Percentiles rank a stretch among this genome's conserved stretches.
Evolutionary conservation across 2,329 filamentous ascomycete species (phyloP).

Genomic region (Pestalotiopsis sp.): DNA sequence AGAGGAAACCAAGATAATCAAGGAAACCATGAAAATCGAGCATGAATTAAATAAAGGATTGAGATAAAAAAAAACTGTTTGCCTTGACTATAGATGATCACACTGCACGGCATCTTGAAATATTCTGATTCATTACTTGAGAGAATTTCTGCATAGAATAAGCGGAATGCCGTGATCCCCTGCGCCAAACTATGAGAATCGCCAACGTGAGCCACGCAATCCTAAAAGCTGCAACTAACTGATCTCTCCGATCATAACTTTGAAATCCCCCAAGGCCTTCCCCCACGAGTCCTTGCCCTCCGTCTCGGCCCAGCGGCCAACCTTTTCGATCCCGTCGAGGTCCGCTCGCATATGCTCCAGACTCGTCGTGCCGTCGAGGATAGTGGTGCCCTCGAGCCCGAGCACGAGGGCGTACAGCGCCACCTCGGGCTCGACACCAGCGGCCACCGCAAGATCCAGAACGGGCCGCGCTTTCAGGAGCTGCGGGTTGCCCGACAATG

Average conservation of each 20-base stretch:
- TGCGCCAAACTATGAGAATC: too few relatives aligned
- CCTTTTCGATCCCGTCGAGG: conserved; percentile 43
- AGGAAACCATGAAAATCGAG: too few relatives aligned
- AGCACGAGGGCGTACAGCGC: conserved; percentile 53
- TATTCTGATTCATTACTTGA: too few relatives aligned
- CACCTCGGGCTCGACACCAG: conserved; percentile 39
- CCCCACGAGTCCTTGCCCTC: conserved; percentile 52
- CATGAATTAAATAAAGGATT: too few relatives aligned
- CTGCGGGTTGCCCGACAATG: conserved; percentile 48
- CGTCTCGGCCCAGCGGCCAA: conserved; percentile 44
- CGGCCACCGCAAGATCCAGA: conserved; percentile 45
- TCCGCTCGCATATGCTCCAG: conserved; percentile 53
- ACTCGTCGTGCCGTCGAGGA: conserved; percentile 51
- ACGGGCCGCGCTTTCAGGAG: conserved; percentile 50
- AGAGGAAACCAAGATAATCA: background rate
- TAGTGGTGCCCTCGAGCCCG: conserved; percentile 43
- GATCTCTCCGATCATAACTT: conserved; percentile 28
- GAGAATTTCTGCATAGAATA: too few relatives aligned
- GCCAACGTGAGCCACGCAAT: background rate
- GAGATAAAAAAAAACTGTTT: too few relatives aligned
- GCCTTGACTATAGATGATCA: too few relatives aligned
- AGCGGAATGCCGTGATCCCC: too few relatives aligned
- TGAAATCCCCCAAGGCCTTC: conserved; percentile 50
- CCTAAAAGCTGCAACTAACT: background rate
- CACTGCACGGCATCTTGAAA: too few relatives aligned